Evolutionary conservation across 805 yeast species (phyloP), one percentile per base, ranked within the genome.

Genomic region (Pichia ethanolica): DNA sequence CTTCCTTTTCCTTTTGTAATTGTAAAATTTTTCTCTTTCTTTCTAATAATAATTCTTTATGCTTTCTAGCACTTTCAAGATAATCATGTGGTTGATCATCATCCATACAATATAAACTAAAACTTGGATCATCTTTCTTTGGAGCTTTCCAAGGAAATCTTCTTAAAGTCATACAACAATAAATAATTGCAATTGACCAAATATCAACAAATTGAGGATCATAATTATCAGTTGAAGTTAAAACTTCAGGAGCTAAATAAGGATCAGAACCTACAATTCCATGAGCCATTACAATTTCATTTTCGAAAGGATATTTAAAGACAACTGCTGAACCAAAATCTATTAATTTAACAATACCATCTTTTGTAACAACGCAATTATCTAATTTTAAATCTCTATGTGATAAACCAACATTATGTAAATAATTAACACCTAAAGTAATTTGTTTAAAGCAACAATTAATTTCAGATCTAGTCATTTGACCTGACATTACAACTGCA

Each of bases 61-160:
- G 93, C 58, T 84, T 79, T 61, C 73, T 79, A 35, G 90, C 89
- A 56, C 87, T 80, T 54, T 81, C 76, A 27, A 68, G 68, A 67
- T 86, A 86, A 66, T 86, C 90, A 65, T 86, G 93, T 59, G 84
- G 83, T 46, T 75, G 73, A 59, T 86, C 93, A 68, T 86, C 93
- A 5, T 71, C 73, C 74, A 77, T 65, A 44, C 81, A 77, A 60
- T 77, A 86, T 34, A 86, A 68, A 56, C 75, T 77, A 64, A 80
- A 86, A 58, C 89, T 82, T 54, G 83, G 82, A 64, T 86, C 95
- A 35, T 79, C 65, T 14, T 70, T 71, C 56, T 77, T 79, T 11
- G 95, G 95, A 2, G 83, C 86, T 63, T 86, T 86, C 95, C 95
- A 86, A 3, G 95, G 95, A 62, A 86, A 86, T 61, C 90, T 75